Conservation (phyloP, 225 moss, liverwort and hornwort species). For the Marchantia polymorpha region DNA sequence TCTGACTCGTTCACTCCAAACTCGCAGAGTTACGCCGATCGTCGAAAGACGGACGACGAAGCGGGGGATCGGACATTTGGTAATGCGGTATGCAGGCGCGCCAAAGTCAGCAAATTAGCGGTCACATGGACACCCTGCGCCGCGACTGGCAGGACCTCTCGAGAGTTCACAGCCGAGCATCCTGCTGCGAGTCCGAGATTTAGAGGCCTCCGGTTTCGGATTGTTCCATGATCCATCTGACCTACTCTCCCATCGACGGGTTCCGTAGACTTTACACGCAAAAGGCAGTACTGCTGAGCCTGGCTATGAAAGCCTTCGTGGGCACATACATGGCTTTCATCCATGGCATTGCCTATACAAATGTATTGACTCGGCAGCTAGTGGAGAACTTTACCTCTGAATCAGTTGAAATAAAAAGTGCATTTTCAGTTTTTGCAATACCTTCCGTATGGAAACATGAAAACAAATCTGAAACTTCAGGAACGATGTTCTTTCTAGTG, state of each 20-base stretch:
- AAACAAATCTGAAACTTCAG: no score
- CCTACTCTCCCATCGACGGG: neutral
- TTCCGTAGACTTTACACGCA: neutral
- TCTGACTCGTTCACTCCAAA: neutral
- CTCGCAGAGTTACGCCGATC: neutral
- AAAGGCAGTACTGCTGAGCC: neutral
- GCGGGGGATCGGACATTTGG: neutral
- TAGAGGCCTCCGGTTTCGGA: neutral
- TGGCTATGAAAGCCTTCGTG: no score
- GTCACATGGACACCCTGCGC: neutral
- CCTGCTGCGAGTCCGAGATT: neutral
- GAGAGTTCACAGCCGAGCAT: neutral
- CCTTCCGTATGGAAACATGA: no score
- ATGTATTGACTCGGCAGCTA: no score
- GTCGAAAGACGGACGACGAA: neutral
- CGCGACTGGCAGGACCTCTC: neutral
- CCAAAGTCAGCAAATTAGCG: neutral
- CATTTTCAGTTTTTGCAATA: no score
- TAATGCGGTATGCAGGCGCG: neutral
- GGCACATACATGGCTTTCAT: no score
- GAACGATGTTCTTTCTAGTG: no score
- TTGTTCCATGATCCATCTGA: neutral
- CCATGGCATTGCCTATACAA: no score
- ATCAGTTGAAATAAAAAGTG: no score
- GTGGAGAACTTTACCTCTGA: no score